Evolutionary conservation across 371 early-diverging fungal species (phyloP).

Genomic region (Mortierella polycephala): DNA sequence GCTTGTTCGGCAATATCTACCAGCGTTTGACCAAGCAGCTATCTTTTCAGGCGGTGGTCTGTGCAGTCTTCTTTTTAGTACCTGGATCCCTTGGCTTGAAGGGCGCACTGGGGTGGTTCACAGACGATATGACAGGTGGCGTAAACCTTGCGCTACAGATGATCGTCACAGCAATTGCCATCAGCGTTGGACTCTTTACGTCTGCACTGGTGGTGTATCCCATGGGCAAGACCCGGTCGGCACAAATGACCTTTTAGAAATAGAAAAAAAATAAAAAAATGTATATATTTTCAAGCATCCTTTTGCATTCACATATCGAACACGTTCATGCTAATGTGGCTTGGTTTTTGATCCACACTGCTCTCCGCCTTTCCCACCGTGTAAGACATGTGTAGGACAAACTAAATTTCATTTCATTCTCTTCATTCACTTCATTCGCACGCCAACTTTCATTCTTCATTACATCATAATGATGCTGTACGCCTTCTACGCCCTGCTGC

Average conservation of each 20-base stretch:
- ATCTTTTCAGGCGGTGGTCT: conserved; percentile 67
- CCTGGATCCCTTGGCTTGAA: conserved; percentile 67
- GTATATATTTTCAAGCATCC: neutral
- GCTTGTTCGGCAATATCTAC: conserved; percentile 65
- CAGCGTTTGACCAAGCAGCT: conserved; percentile 64
- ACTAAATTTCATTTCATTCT: too few relatives aligned
- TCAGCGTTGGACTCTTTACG: conserved; percentile 70
- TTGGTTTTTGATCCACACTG: too few relatives aligned
- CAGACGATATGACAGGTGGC: conserved; percentile 60
- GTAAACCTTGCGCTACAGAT: conserved; percentile 63
- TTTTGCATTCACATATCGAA: neutral
- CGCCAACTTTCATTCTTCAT: neutral
- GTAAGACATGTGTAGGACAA: too few relatives aligned
- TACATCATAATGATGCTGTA: conserved; percentile 18
- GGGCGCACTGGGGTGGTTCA: conserved; percentile 49
- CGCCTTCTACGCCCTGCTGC: conserved; percentile 29
- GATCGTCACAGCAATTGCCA: conserved; percentile 62
- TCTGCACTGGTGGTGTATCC: conserved; percentile 70
- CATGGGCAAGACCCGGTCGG: conserved; percentile 63
- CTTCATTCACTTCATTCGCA: conserved; percentile 1
- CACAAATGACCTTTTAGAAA: conserved; percentile 66
- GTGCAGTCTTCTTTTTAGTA: conserved; percentile 69
- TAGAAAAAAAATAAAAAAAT: too few relatives aligned
- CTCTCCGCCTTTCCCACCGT: too few relatives aligned
- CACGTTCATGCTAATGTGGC: too few relatives aligned